A percentile compares a stretch with the other conserved stretches of the same genome.
phyloP scores from a whole-genome alignment of 1,139 yeast species.

The Geotrichum phurueaensis region DNA sequence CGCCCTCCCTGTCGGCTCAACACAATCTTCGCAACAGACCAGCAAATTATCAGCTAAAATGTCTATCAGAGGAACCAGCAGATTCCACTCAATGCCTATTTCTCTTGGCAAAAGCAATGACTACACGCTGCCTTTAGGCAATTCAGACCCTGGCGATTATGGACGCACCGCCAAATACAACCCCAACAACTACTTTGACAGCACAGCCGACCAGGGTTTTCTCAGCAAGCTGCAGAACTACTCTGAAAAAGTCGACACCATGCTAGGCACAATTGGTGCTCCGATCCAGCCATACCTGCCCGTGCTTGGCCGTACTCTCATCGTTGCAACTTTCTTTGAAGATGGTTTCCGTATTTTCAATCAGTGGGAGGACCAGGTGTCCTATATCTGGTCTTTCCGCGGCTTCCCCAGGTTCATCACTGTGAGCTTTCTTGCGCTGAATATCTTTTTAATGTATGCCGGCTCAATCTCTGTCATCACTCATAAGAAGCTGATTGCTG shows the following conservation, averaged over 20 bases:
- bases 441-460: conserved; percentile 62
- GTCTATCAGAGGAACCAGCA: conserved; percentile 18
- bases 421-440: conserved; percentile 56
- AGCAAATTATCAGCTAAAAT: conserved; percentile 1
- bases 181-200: conserved; percentile 5
- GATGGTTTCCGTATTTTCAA: conserved; percentile 78
- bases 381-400: conserved; percentile 74
- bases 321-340: conserved; percentile 91
- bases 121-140: conserved; percentile 14
- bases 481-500: conserved; percentile 63
- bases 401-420: conserved; percentile 76
- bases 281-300: conserved; percentile 50
- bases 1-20: not conserved
- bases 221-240: conserved; percentile 20
- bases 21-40: not conserved
- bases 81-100: conserved; percentile 19
- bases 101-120: conserved; percentile 15
- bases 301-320: conserved; percentile 78
- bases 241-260: conserved; percentile 32
- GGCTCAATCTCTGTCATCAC: conserved; percentile 71
- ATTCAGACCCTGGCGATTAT: conserved; percentile 10
- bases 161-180: conserved; percentile 9
- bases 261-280: conserved; percentile 34
- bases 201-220: conserved; percentile 4
- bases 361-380: conserved; percentile 91